Percentiles rank a stretch among this genome's conserved stretches.
These are phyloP conservation scores for Pseudonitzschia pungens DNA, from an alignment of 108 stramenopile species.

Conservation along the genomic window DNA sequence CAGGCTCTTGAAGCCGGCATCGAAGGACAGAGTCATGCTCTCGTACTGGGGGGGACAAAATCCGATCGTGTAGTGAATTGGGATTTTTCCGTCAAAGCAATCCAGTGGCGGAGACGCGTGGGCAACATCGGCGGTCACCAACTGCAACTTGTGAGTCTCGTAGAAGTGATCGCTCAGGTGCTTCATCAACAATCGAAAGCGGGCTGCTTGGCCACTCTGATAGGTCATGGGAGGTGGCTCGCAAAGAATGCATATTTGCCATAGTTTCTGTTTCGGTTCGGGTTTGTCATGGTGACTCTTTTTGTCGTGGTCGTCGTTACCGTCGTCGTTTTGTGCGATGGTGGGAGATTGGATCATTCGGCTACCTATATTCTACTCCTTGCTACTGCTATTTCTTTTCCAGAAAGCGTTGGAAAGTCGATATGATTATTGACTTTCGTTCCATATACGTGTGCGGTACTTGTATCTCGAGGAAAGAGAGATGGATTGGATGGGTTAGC, in stretches of 20 bases:
- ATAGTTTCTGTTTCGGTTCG: neutral
- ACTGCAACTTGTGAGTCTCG: constrained; percentile 49
- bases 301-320: neutral
- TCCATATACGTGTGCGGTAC: too few relatives aligned
- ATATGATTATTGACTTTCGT: too few relatives aligned
- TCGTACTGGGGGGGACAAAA: constrained; percentile 52
- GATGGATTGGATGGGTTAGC: too few relatives aligned
- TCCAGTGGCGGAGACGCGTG: constrained; percentile 42
- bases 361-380: too few relatives aligned
- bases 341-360: too few relatives aligned
- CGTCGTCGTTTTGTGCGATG: too few relatives aligned
- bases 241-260: constrained; percentile 47
- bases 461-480: too few relatives aligned
- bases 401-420: too few relatives aligned
- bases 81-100: constrained; percentile 45
- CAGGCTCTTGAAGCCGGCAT: constrained; percentile 25
- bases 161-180: constrained; percentile 35
- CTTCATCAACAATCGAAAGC: constrained; percentile 84
- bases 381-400: too few relatives aligned
- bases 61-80: constrained; percentile 44
- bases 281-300: neutral
- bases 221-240: constrained; percentile 85
- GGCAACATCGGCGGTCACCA: constrained; percentile 72
- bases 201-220: constrained; percentile 87
- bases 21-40: constrained; percentile 33